Conservation (phyloP, 108 stramenopile species). For the Stephanodiscus triporus region DNA sequence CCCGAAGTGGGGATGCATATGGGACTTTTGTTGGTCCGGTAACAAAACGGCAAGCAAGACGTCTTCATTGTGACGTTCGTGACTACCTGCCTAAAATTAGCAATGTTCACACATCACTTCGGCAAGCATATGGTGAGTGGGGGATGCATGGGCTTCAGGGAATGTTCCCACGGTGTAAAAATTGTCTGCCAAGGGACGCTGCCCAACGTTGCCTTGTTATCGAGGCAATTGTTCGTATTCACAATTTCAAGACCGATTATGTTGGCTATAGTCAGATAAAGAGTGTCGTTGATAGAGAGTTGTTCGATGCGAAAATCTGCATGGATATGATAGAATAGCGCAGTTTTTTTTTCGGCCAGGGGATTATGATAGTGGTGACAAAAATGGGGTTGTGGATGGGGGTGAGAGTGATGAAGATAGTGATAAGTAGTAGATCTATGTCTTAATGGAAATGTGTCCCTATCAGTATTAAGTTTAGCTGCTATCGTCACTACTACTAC, state of each 20-base stretch:
- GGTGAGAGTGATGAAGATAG: too few relatives aligned
- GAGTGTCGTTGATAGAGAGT: conserved; percentile 17
- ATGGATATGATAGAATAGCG: conserved; percentile 2
- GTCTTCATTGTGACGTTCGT: conserved; percentile 12
- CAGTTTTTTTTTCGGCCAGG: background rate
- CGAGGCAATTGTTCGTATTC: conserved; percentile 12
- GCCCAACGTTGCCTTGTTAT: background rate
- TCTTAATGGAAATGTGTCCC: too few relatives aligned
- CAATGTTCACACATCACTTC: conserved; percentile 19
- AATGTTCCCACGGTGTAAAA: conserved; percentile 13
- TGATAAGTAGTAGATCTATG: too few relatives aligned
- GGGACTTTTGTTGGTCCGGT: background rate
- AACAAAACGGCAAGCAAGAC: background rate
- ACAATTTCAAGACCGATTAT: conserved; percentile 12
- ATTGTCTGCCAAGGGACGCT: conserved; percentile 5
- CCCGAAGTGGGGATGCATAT: too few relatives aligned
- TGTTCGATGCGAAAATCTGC: background rate
- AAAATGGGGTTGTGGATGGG: too few relatives aligned
- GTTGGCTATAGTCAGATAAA: conserved; percentile 10
- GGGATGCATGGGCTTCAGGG: conserved; percentile 12
- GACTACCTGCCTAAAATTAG: conserved; percentile 6
- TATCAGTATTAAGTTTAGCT: too few relatives aligned
- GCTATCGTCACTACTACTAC: too few relatives aligned
- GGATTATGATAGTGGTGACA: conserved; percentile 8
- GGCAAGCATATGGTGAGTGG: conserved; percentile 19